Evolutionary conservation across 1,139 yeast genomes (phyloP).

Genomic region (Kodamaea sp.): DNA sequence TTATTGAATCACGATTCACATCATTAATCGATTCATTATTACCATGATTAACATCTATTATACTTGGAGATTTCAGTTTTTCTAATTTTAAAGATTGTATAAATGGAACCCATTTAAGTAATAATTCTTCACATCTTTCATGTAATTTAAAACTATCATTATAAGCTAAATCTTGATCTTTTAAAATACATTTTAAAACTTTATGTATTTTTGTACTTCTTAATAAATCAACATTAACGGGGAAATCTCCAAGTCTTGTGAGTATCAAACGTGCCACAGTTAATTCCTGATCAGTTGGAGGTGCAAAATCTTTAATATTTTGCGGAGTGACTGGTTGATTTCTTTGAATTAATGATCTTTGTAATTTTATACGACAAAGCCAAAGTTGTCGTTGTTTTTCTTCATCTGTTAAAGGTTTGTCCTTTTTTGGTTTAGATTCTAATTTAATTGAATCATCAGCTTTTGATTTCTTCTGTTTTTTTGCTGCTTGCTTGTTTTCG

Average conservation of each 20-base stretch:
- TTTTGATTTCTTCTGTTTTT: constrained; percentile 2
- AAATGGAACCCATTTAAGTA: constrained; percentile 42
- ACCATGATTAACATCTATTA: neutral
- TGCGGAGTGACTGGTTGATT: constrained; percentile 39
- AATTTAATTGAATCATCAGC: constrained; percentile 2
- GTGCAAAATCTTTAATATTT: constrained; percentile 31
- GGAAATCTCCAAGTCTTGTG: constrained; percentile 47
- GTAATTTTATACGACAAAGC: constrained; percentile 46
- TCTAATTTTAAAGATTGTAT: constrained; percentile 37
- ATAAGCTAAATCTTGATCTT: constrained; percentile 39
- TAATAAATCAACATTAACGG: constrained; percentile 53
- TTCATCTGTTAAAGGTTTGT: constrained; percentile 25
- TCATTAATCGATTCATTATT: constrained; percentile 2
- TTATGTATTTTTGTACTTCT: constrained; percentile 53
- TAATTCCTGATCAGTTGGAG: constrained; percentile 53
- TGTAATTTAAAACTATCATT: constrained; percentile 48
- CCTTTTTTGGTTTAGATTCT: constrained; percentile 3
- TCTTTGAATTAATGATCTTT: constrained; percentile 43
- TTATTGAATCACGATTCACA: neutral
- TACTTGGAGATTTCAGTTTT: constrained; percentile 18
- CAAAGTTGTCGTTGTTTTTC: constrained; percentile 46
- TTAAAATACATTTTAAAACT: constrained; percentile 48
- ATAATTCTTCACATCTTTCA: constrained; percentile 41
- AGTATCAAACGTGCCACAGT: constrained; percentile 50
- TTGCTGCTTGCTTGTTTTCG: constrained; percentile 3